Evolutionary conservation across 106 monocot genomes (phyloP).

Genomic region (Dioscorea alata): DNA sequence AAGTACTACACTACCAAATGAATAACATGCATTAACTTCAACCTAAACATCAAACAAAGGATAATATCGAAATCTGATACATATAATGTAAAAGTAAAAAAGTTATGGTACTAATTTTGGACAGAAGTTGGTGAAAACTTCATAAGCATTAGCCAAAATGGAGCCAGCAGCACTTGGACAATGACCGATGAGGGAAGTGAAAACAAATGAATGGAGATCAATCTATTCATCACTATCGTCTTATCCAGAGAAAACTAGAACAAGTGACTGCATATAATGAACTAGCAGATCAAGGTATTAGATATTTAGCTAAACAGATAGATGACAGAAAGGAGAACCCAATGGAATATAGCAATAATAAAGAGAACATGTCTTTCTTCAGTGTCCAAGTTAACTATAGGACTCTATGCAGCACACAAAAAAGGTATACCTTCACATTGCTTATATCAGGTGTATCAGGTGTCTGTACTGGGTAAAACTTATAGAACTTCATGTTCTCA

Average conservation of each 20-base stretch:
- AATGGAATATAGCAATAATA: too few species aligned
- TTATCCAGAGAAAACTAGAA: too few species aligned
- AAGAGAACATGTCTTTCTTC: too few species aligned
- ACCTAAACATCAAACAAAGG: neutral
- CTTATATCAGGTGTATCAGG: constrained; percentile 76
- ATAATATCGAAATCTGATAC: neutral
- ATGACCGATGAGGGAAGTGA: neutral
- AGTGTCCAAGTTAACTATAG: too few species aligned
- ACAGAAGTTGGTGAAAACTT: neutral
- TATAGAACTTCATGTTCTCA: constrained; percentile 79
- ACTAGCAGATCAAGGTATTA: neutral
- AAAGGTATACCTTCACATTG: constrained; percentile 59
- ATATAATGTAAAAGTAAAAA: neutral
- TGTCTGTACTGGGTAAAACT: constrained; percentile 85
- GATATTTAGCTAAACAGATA: neutral
- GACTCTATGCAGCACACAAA: neutral
- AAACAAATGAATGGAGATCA: too few species aligned
- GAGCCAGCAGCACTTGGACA: neutral
- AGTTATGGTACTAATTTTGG: neutral
- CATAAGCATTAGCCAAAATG: neutral
- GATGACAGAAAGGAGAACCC: neutral
- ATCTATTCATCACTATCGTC: too few species aligned
- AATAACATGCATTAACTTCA: too few species aligned
- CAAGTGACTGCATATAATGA: too few species aligned
- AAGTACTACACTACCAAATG: too few species aligned